phyloP scores from a whole-genome alignment of 495 filamentous ascomycete genomes.

The Rostrohypoxylon terebratum region DNA sequence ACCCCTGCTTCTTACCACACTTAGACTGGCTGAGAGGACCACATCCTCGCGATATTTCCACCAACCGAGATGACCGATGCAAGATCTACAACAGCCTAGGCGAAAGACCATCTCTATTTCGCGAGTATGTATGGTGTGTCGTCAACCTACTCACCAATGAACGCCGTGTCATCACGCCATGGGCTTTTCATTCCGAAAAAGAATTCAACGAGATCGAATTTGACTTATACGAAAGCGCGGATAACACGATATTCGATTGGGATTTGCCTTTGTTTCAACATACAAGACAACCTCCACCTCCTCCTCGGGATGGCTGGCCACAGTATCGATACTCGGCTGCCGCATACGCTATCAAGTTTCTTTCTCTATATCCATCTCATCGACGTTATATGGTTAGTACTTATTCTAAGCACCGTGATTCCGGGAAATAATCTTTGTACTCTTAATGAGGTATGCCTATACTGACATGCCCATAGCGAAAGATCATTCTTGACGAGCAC shows the following conservation, averaged over 20 bases:
- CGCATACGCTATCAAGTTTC: background rate
- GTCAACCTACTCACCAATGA: background rate
- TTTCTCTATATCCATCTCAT: background rate
- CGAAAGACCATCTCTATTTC: background rate
- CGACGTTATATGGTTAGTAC: background rate
- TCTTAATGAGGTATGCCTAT: too few species aligned
- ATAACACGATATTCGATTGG: too few species aligned
- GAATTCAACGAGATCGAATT: too few species aligned
- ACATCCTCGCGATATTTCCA: background rate
- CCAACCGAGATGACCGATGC: background rate
- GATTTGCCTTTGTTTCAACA: too few species aligned
- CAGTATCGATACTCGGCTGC: background rate
- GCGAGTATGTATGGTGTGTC: background rate
- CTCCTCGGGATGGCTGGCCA: background rate
- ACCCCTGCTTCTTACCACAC: background rate
- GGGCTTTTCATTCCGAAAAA: background rate
- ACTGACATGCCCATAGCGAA: background rate
- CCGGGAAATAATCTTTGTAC: background rate
- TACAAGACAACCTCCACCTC: too few species aligned
- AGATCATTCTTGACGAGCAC: background rate
- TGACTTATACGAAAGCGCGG: too few species aligned
- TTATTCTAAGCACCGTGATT: background rate
- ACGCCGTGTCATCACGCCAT: background rate
- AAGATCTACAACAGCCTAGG: background rate
- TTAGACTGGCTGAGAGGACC: background rate